Conservation (phyloP, 140 eudicot genomes). For the Bidens hawaiensis region DNA sequence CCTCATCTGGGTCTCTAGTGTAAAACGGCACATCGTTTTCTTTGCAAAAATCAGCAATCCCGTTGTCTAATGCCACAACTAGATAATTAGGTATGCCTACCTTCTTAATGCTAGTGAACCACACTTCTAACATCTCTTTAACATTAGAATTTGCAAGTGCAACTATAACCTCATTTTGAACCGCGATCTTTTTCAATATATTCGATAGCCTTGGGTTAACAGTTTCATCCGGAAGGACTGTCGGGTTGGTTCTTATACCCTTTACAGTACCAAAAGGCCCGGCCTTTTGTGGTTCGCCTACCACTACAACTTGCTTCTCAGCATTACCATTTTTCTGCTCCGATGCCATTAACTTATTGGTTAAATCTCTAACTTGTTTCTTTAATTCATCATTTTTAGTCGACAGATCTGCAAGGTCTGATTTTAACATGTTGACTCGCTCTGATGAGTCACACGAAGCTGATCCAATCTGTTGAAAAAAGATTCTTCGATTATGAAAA, state of each 20-base stretch:
- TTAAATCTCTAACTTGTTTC: slow-evolving; percentile 62
- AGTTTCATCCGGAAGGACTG: slow-evolving; percentile 60
- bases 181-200: slow-evolving; percentile 55
- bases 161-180: slow-evolving; percentile 71
- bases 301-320: slow-evolving; percentile 42
- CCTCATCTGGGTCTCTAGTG: slow-evolving; percentile 67
- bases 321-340: slow-evolving; percentile 63
- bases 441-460: slow-evolving; percentile 57
- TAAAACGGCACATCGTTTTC: slow-evolving; percentile 65
- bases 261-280: slow-evolving; percentile 91
- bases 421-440: slow-evolving; percentile 44
- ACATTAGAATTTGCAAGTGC: slow-evolving; percentile 87
- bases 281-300: slow-evolving; percentile 55
- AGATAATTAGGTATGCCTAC: slow-evolving; percentile 67
- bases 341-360: slow-evolving; percentile 47
- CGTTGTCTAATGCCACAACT: slow-evolving; percentile 78
- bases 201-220: slow-evolving; percentile 74
- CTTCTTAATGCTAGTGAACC: slow-evolving; percentile 64
- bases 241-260: slow-evolving; percentile 67
- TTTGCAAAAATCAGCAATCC: slow-evolving; percentile 56
- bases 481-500: background rate
- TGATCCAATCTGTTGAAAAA: slow-evolving; percentile 40
- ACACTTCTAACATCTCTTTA: slow-evolving; percentile 63
- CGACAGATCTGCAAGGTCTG: slow-evolving; percentile 45
- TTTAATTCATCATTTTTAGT: slow-evolving; percentile 48